phyloP scores from a whole-genome alignment of 495 filamentous ascomycete species.

The Tuber umbilicatum region DNA sequence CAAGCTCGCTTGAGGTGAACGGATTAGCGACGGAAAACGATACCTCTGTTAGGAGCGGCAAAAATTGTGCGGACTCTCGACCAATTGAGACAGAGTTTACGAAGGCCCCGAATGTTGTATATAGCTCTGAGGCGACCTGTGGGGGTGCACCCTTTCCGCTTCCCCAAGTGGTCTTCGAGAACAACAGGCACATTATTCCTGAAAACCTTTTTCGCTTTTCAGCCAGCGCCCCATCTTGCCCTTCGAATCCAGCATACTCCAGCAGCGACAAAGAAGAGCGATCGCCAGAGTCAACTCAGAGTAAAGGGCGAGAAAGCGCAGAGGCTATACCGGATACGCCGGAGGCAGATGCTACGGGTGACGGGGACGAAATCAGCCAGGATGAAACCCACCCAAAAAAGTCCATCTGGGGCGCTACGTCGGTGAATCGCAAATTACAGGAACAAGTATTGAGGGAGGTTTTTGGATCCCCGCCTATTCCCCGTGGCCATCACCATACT shows the following conservation, averaged over 20 bases:
- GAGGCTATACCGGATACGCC: slow-evolving; percentile 3
- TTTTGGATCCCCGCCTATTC: slow-evolving; percentile 75
- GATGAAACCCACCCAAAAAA: slow-evolving; percentile 16
- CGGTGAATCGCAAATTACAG: slow-evolving; percentile 76
- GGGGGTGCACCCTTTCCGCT: slow-evolving; percentile 47
- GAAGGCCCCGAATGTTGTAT: slow-evolving; percentile 28
- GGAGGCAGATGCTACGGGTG: slow-evolving; percentile 4
- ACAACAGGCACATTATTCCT: slow-evolving; percentile 93
- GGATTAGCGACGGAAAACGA: slow-evolving; percentile 7
- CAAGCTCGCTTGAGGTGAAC: slow-evolving; percentile 14
- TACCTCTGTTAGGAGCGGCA: neutral
- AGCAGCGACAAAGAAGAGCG: slow-evolving; percentile 1
- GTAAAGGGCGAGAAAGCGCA: slow-evolving; percentile 8
- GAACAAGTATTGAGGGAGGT: slow-evolving; percentile 93
- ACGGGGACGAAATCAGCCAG: slow-evolving; percentile 8
- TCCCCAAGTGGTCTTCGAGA: slow-evolving; percentile 88
- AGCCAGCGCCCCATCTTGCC: slow-evolving; percentile 37
- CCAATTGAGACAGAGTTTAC: slow-evolving; percentile 13
- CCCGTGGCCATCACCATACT: slow-evolving; percentile 53
- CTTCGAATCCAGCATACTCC: slow-evolving; percentile 24
- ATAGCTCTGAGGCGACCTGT: slow-evolving; percentile 31
- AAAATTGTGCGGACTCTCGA: slow-evolving; percentile 12
- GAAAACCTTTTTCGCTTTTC: slow-evolving; percentile 61
- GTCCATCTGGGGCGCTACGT: slow-evolving; percentile 68
- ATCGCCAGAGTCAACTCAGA: neutral